These are phyloP conservation scores for Boletellus deceptivus DNA, from an alignment of 1,284 basidiomycete genomes.

Conservation along the genomic window DNA sequence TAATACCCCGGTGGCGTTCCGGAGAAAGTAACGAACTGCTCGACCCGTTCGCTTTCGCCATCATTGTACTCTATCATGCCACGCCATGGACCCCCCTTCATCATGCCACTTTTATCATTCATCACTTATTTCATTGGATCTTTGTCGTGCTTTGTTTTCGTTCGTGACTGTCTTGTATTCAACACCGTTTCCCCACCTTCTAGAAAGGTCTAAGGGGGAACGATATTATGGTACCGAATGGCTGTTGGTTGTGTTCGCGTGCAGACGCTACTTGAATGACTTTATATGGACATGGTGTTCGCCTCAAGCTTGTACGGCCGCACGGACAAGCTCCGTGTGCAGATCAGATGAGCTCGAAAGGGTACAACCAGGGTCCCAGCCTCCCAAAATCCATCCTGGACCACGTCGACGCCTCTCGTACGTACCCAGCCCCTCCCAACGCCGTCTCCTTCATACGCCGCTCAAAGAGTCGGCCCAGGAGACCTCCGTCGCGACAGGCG, in stretches of 20 bases:
- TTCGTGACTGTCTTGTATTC: constrained; percentile 1
- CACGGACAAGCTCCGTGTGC: too few species aligned
- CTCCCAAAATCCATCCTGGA: constrained; percentile 30
- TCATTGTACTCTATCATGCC: constrained; percentile 22
- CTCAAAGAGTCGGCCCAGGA: constrained; percentile 3
- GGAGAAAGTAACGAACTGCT: background rate
- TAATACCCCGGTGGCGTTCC: background rate
- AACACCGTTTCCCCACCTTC: too few species aligned
- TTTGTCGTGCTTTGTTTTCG: background rate
- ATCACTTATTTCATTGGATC: constrained; percentile 7
- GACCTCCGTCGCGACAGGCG: constrained; percentile 4
- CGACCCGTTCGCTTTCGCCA: constrained; percentile 7
- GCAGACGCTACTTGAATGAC: background rate
- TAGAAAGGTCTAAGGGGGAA: too few species aligned
- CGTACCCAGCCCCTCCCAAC: background rate
- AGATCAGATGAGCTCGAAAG: constrained; percentile 14
- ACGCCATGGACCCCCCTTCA: constrained; percentile 11
- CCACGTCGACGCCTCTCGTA: constrained; percentile 20
- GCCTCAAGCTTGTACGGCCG: too few species aligned
- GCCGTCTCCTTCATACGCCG: background rate
- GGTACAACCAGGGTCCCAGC: constrained; percentile 15
- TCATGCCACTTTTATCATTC: constrained; percentile 10
- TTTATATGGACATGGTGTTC: background rate
- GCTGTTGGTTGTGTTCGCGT: background rate
- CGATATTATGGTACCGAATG: background rate